Base-by-base conservation (phyloP, 106 monocot genomes). In the Iris macrosiphon region DNA sequence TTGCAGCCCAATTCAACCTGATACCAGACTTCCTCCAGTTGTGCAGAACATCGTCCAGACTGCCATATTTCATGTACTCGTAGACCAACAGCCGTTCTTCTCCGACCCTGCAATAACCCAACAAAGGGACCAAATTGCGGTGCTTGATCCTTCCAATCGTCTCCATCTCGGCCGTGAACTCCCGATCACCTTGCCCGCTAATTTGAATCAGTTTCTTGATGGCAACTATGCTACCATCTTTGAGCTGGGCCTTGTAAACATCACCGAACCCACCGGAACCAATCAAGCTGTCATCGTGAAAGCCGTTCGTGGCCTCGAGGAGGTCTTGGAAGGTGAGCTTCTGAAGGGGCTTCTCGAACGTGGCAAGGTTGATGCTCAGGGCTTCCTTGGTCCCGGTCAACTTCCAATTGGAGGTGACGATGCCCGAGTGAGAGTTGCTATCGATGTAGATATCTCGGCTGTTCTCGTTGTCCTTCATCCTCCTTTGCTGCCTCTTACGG, bases 211-310 rank as follows among this genome's bases (percentile, higher is more conserved):
- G 75, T 56, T 92, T 92, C 56, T 92, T 92, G 11, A 92, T 68
- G 44, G 92, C 92, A 7, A 92, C 92, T 6, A 79, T 68, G 34
- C 55, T 73, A 18, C 85, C 81, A 44, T 92, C 92, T 45, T 76
- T 85, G 12, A 92, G 76, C 67, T 92, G 77, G 14, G 92, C 92
- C 34, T 58, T 75, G 59, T 92, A 92, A 40, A 92, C 92, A 25
- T 92, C 92, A 1, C 92, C 92, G 47, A 92, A 92, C 6, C 95
- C 95, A 16, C 95, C 95, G 8, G 89, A 85, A 26, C 95, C 95
- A 18, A 95, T 52, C 19, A 79, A 49, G 65, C 76, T 70, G 56
- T 85, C 85, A 4, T 73, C 56, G 61, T 85, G 89, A 69, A 95
- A 95, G 17, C 89, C 89, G 21, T 89, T 85, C 21, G 95, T 95